Base-by-base conservation (phyloP, 495 filamentous ascomycete species). In the Neurospora hispaniola region DNA sequence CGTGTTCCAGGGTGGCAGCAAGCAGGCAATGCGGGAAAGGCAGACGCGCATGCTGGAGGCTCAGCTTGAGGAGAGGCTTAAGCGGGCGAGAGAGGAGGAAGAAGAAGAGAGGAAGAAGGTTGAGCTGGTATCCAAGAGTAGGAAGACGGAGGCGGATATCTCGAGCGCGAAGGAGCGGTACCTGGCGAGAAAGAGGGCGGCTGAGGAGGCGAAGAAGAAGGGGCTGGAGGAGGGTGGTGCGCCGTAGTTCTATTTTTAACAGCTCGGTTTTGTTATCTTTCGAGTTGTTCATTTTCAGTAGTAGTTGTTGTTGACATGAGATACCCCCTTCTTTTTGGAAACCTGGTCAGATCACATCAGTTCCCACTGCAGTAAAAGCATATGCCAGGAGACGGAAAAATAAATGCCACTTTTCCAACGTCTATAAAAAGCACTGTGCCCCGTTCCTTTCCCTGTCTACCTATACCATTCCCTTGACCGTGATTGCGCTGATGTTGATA, bases 11-110 rank as follows among this genome's bases (percentile, higher is more conserved):
- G 82, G 77, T 10, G 85, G 82, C 10, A 82, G 84, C 23, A 86
- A 86, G 78, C 82, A 88, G 72, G 89, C 89, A 0, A 90, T 91
- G 85, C 86, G 93, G 27, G 92, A 94, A 77, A 85, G 94, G 48
- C 94, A 97, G 82, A 92, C 90, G 5, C 88, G 91, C 73, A 95
- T 97, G 92, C 87, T 99, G 59, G 94, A 94, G 76, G 86, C 89
- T 70, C 92, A 94, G 79, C 80, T 97, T 54, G 93, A 93, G 76
- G 88, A 92, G 76, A 86, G 88, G 69, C 86, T 91, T 5, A 94
- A 94, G 79, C 84, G 92, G 74, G 88, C 89, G 41, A 75, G 88
- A 11, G 91, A 93, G 72, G 90, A 94, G 74, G 93, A 93, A 70
- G 93, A 92, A 72, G 88, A 88, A 69, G 91, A 92, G 72, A 81